Evolutionary conservation across 331 rosid genomes (phyloP).

Genomic region (Rhamnella rubrinervis): DNA sequence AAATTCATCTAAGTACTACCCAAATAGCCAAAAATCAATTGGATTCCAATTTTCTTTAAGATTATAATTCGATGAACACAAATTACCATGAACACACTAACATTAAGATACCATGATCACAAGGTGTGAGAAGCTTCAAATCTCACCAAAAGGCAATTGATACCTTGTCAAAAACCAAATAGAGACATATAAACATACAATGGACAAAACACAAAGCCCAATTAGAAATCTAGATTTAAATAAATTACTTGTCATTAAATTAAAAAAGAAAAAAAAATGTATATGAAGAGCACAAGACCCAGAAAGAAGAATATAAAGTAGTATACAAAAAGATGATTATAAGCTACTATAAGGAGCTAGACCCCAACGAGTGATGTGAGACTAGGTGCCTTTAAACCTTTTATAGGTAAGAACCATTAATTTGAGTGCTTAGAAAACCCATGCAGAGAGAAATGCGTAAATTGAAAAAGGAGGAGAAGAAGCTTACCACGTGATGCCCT

Average conservation of each 20-base stretch:
- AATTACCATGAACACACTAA: neutral
- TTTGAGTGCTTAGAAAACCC: too few species aligned
- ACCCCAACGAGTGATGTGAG: too few species aligned
- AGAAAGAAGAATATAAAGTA: neutral
- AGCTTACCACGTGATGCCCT: too few species aligned
- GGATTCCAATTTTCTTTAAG: neutral
- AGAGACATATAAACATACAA: constrained; percentile 6
- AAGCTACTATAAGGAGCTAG: too few species aligned
- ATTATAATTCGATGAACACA: constrained; percentile 2
- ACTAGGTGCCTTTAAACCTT: too few species aligned
- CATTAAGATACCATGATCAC: constrained; percentile 34
- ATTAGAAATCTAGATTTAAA: neutral
- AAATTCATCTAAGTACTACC: neutral
- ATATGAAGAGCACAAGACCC: constrained; percentile 11
- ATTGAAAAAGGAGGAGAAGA: too few species aligned
- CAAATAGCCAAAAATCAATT: neutral
- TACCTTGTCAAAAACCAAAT: constrained; percentile 21
- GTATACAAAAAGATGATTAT: neutral
- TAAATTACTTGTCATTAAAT: neutral
- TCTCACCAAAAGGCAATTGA: constrained; percentile 9
- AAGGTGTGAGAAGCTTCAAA: constrained; percentile 4
- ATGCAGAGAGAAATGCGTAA: too few species aligned
- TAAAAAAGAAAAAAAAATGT: neutral
- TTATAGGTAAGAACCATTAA: too few species aligned
- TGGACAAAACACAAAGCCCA: neutral